phyloP scores from a whole-genome alignment of 257 asterid species.

The Nicotiana tabacum region DNA sequence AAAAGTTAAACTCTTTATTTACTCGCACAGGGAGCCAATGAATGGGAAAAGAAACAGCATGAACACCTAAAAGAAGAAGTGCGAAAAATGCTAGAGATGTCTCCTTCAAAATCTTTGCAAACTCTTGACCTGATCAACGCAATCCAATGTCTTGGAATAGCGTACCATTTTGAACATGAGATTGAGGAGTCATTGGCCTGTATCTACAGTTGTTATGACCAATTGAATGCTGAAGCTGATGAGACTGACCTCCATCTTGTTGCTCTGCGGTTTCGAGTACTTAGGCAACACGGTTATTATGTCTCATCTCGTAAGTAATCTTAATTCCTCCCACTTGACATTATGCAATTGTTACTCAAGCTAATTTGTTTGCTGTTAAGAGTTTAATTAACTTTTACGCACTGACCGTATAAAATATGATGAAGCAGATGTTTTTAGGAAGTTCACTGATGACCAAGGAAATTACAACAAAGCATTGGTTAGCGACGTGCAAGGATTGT shows the following conservation, averaged over 20 bases:
- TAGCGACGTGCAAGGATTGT: slow-evolving; percentile 11
- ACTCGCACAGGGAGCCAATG: too few species aligned
- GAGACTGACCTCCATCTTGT: slow-evolving; percentile 3
- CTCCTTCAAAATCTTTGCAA: too few species aligned
- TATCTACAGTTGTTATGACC: neutral
- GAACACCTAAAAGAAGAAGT: too few species aligned
- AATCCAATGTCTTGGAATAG: too few species aligned
- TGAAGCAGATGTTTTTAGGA: slow-evolving; percentile 20
- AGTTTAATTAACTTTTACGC: too few species aligned
- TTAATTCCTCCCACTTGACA: too few species aligned
- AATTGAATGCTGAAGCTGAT: neutral
- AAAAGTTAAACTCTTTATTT: too few species aligned
- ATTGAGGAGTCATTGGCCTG: neutral
- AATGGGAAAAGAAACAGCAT: too few species aligned
- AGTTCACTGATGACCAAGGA: slow-evolving; percentile 17
- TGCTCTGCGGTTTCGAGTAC: slow-evolving; percentile 16
- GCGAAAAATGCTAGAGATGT: too few species aligned
- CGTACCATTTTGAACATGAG: too few species aligned
- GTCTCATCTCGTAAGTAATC: slow-evolving; percentile 2
- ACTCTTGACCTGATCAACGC: too few species aligned
- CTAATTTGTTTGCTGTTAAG: too few species aligned
- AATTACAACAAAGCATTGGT: neutral
- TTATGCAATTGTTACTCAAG: neutral
- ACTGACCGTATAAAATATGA: neutral
- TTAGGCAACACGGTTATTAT: slow-evolving; percentile 11